Evolutionary conservation across 1,284 basidiomycete species (phyloP), one percentile per base, ranked within the genome.

Genomic region (Mycosarcoma maydis): DNA sequence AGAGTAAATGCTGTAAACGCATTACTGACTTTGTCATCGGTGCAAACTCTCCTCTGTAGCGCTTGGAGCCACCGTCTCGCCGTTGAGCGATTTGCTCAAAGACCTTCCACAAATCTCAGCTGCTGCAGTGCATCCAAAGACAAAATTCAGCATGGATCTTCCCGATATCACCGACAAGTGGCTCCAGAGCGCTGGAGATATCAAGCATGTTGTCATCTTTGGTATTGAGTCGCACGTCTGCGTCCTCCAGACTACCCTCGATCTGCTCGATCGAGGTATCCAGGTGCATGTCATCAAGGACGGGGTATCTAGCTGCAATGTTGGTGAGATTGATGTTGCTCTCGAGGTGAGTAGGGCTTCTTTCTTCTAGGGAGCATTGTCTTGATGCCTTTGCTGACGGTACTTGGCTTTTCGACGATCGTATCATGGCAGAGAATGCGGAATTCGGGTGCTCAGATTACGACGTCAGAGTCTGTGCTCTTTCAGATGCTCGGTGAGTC

Each of bases 171-270:
- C 67, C 14, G 83, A 85, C 42, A 73, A 83, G 8, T 76, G 87
- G 13, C 84, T 94, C 53, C 76, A 83, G 26, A 47, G 57, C 13
- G 66, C 67, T 10, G 67, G 67, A 20, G 78, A 84, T 22, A 82
- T 89, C 58, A 85, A 86, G 48, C 86, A 86, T 17, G 85, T 92
- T 43, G 87, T 94, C 23, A 83, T 96, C 5, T 88, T 92, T 73
- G 93, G 93, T 26, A 93, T 94, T 57, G 77, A 91, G 90, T 87
- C 90, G 3, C 94, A 96, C 75, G 88, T 97, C 57, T 97, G 94
- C 77, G 88, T 96, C 9, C 85, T 92, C 4, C 92, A 94, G 83
- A 90, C 91, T 0, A 85, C 89, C 0, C 84, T 92, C 8, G 88
- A 90, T 54, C 84, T 92, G 20, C 82, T 90, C 5, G 70, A 69